Conservation (phyloP, 2,329 filamentous ascomycete genomes). For the Phialophora tarda region DNA sequence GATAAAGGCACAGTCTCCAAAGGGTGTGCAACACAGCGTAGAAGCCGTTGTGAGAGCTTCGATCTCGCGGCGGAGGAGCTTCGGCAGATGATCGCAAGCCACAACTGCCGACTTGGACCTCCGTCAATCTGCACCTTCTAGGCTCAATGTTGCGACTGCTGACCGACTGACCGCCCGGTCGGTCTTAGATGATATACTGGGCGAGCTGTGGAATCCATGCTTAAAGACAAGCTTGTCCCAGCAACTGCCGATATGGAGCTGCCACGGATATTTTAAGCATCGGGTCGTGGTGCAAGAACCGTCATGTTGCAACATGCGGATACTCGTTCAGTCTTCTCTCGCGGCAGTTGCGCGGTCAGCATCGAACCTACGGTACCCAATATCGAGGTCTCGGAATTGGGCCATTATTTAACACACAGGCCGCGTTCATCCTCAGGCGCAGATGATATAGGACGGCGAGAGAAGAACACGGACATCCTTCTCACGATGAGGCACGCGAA, state of each 20-base stretch:
- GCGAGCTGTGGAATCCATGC: neutral
- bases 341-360: conserved; percentile 26
- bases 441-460: neutral
- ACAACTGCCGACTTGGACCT: conserved; percentile 25
- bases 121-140: conserved; percentile 5
- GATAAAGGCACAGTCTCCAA: neutral
- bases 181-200: neutral
- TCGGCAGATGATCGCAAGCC: conserved; percentile 25
- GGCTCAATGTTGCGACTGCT: neutral
- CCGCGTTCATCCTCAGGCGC: neutral
- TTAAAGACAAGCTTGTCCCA: neutral
- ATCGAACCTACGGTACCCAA: neutral
- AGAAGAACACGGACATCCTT: neutral
- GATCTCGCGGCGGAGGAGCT: neutral
- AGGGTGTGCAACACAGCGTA: neutral
- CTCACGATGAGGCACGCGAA: neutral
- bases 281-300: neutral
- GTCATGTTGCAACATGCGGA: neutral
- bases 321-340: neutral
- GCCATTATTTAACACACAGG: neutral
- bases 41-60: neutral
- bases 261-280: conserved; percentile 11
- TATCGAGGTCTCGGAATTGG: neutral
- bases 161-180: neutral
- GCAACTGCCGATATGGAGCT: conserved; percentile 24